phyloP scores from a whole-genome alignment of 805 yeast genomes.

The Starmera amethionina region DNA sequence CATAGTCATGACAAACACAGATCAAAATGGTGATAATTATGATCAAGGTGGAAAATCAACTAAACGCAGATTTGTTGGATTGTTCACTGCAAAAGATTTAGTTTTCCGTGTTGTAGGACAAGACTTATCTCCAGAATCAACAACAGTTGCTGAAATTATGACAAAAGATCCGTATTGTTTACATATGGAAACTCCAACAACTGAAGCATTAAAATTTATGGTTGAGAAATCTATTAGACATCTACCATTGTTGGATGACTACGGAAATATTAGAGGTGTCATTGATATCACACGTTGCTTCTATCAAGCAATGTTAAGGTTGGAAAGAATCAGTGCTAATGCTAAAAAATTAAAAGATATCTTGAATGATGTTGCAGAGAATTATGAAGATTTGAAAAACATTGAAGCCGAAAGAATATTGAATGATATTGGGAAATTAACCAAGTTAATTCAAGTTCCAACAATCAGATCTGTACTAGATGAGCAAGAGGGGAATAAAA shows the following conservation, averaged over 20 bases:
- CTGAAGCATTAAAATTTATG: constrained; percentile 33
- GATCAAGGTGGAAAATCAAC: too few relatives aligned
- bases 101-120: constrained; percentile 31
- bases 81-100: constrained; percentile 36
- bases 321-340: constrained; percentile 30
- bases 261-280: constrained; percentile 29
- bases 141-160: constrained; percentile 28
- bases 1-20: constrained; percentile 18
- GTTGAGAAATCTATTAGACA: constrained; percentile 32
- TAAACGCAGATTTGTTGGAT: constrained; percentile 22
- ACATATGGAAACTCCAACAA: constrained; percentile 27
- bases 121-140: constrained; percentile 17
- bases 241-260: constrained; percentile 30
- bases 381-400: constrained; percentile 16
- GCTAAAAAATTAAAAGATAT: constrained; percentile 23
- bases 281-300: constrained; percentile 37
- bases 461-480: constrained; percentile 20
- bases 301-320: constrained; percentile 33
- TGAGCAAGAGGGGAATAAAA: constrained; percentile 9
- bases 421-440: constrained; percentile 26
- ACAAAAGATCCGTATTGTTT: constrained; percentile 27
- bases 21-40: constrained; percentile 8
- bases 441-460: constrained; percentile 33
- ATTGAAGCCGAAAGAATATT: constrained; percentile 16
- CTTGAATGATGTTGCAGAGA: constrained; percentile 20